These are phyloP conservation scores for Raphanus sativus DNA, from an alignment of 345 rosid genomes.

Conservation along the genomic window DNA sequence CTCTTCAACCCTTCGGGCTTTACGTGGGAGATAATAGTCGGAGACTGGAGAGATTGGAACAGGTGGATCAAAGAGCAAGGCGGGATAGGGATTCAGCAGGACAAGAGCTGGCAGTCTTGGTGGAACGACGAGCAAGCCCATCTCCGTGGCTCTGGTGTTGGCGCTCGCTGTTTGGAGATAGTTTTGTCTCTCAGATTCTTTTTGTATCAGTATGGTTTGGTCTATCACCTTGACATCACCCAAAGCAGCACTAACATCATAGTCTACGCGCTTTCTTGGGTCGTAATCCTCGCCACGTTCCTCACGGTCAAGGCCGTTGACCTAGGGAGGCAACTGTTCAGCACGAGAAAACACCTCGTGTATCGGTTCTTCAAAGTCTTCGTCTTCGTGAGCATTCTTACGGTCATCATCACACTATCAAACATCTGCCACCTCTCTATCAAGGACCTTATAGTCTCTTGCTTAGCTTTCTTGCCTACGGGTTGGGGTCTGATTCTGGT, in stretches of 20 bases:
- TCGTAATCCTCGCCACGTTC: slow-evolving; percentile 77
- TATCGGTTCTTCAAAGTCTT: slow-evolving; percentile 82
- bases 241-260: slow-evolving; percentile 76
- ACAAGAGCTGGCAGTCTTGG: slow-evolving; percentile 99
- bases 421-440: slow-evolving; percentile 63
- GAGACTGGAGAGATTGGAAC: slow-evolving; percentile 98
- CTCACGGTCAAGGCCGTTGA: slow-evolving; percentile 86
- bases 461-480: slow-evolving; percentile 88
- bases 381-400: slow-evolving; percentile 67
- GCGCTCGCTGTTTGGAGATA: slow-evolving; percentile 71
- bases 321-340: slow-evolving; percentile 78
- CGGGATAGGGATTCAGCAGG: slow-evolving; percentile 90
- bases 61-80: slow-evolving; percentile 97
- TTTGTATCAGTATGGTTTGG: slow-evolving; percentile 93
- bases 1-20: slow-evolving; percentile 92
- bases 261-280: slow-evolving; percentile 92
- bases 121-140: slow-evolving; percentile 93
- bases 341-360: slow-evolving; percentile 66
- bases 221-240: slow-evolving; percentile 95
- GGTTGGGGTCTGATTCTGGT: slow-evolving; percentile 98
- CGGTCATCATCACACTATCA: slow-evolving; percentile 67
- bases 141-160: slow-evolving; percentile 68
- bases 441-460: slow-evolving; percentile 75
- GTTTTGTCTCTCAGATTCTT: slow-evolving; percentile 83
- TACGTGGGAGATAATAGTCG: slow-evolving; percentile 84